These are phyloP conservation scores for Penicillium sp. DNA, from an alignment of 2,329 filamentous ascomycete species.

Conservation along the genomic window DNA sequence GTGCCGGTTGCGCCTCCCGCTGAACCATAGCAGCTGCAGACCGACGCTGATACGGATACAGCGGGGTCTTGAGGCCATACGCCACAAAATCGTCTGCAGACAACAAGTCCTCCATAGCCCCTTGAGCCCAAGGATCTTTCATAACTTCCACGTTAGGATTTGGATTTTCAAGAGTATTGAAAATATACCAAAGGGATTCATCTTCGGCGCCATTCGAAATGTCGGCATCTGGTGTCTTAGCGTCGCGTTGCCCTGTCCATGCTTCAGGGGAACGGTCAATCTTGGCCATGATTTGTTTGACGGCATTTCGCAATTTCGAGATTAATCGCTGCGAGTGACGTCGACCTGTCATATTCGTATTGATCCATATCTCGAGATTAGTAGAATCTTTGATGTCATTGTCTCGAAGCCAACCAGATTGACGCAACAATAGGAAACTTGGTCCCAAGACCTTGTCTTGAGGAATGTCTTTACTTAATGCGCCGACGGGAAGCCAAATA, in stretches of 20 bases:
- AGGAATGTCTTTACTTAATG: neutral
- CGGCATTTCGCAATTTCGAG: constrained; percentile 32
- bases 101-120: constrained; percentile 41
- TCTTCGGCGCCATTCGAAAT: constrained; percentile 31
- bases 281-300: constrained; percentile 42
- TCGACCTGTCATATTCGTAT: constrained; percentile 43
- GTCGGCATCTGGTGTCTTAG: constrained; percentile 4
- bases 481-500: constrained; percentile 7
- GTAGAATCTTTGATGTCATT: constrained; percentile 13
- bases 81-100: constrained; percentile 23
- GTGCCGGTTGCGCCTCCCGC: constrained; percentile 66
- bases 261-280: constrained; percentile 40
- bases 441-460: constrained; percentile 13
- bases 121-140: constrained; percentile 31
- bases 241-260: constrained; percentile 36
- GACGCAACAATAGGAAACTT: constrained; percentile 30
- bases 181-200: constrained; percentile 52
- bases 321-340: constrained; percentile 35
- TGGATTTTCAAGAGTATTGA: constrained; percentile 49
- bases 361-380: constrained; percentile 38
- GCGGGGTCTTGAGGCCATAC: constrained; percentile 51
- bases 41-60: constrained; percentile 78
- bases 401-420: constrained; percentile 39
- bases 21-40: constrained; percentile 84
- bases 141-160: constrained; percentile 32